Conservation (phyloP, 768 basidiomycete genomes). For the Kwoniella bestiolae region DNA sequence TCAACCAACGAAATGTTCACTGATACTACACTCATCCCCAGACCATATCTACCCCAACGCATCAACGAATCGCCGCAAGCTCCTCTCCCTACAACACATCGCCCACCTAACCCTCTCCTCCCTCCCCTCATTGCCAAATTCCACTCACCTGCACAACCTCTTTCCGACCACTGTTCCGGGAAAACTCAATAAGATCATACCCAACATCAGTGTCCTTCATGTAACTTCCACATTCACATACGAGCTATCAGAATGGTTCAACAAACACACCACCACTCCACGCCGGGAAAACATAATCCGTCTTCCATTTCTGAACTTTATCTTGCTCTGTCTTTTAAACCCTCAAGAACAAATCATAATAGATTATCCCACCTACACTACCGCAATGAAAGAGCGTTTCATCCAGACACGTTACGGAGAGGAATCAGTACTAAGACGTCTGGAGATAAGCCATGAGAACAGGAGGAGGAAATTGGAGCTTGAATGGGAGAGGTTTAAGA, state of each 20-base stretch:
- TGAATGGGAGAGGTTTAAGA: slow-evolving; percentile 1
- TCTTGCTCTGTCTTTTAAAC: neutral
- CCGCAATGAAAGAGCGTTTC: neutral
- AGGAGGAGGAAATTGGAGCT: neutral
- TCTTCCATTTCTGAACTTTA: slow-evolving; percentile 4
- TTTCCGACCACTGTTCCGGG: neutral
- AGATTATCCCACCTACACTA: neutral
- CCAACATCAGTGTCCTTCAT: neutral
- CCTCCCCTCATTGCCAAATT: neutral
- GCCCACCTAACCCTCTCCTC: neutral
- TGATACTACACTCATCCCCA: neutral
- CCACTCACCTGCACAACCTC: neutral
- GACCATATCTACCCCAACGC: neutral
- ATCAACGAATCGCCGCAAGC: neutral
- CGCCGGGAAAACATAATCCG: neutral
- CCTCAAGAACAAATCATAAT: neutral
- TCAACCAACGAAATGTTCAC: neutral
- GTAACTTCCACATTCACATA: neutral
- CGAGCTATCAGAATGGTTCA: slow-evolving; percentile 8
- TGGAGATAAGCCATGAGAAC: neutral
- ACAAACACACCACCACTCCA: neutral
- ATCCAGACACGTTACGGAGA: neutral
- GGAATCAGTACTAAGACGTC: neutral
- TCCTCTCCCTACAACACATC: neutral
- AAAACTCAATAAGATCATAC: neutral